A percentile compares a stretch with the other conserved stretches of the same genome.
Evolutionary conservation across 208 protist species (phyloP).

Genomic region (Acanthamoeba culbertsoni): DNA sequence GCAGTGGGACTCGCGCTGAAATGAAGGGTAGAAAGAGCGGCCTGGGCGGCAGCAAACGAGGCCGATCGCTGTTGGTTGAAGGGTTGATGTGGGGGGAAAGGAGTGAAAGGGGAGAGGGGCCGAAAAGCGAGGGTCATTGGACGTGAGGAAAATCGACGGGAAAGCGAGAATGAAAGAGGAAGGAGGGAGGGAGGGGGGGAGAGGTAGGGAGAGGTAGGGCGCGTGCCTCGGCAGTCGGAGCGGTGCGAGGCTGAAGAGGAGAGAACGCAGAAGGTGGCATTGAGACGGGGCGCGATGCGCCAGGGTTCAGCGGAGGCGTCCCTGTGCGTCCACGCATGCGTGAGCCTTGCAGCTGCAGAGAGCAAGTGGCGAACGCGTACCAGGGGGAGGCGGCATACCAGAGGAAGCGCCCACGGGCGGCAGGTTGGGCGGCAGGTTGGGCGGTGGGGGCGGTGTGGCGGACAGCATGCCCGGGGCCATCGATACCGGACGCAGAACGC

Average conservation of each 20-base stretch:
- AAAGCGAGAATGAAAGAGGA: not conserved
- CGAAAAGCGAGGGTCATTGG: too few species aligned
- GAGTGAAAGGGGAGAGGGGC: not conserved
- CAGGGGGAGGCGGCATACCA: not conserved
- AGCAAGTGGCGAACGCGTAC: not conserved
- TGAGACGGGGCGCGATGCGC: not conserved
- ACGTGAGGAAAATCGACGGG: not conserved
- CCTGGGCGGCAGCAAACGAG: slow-evolving; percentile 31
- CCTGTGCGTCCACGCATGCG: too few species aligned
- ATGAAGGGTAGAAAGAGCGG: not conserved
- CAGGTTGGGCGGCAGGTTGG: not conserved
- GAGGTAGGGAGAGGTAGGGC: not conserved
- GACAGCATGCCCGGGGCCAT: not conserved
- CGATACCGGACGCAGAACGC: not conserved
- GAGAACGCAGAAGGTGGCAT: not conserved
- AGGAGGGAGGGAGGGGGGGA: not conserved
- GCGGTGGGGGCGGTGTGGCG: not conserved
- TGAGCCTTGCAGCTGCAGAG: too few species aligned
- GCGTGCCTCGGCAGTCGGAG: not conserved
- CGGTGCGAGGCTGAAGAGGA: not conserved
- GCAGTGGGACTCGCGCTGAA: not conserved
- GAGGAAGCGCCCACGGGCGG: not conserved
- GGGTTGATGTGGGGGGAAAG: not conserved
- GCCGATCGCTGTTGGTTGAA: not conserved
- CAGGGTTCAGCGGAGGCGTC: too few species aligned